phyloP scores from a whole-genome alignment of 1,284 basidiomycete species.

The Pulveroboletus sp. region DNA sequence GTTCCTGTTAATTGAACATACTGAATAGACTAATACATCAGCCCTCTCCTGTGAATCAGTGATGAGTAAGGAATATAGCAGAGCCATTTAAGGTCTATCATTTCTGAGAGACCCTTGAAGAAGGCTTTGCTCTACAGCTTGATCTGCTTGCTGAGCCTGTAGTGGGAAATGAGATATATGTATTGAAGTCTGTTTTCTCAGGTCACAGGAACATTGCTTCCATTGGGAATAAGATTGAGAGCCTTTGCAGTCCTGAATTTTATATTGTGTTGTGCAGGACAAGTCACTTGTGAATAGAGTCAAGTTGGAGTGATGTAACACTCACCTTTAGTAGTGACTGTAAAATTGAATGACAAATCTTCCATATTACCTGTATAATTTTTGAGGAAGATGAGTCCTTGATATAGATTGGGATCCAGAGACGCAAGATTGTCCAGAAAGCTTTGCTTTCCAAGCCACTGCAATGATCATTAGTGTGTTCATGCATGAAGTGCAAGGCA shows the following conservation, averaged over 20 bases:
- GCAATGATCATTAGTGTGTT: slow-evolving; percentile 8
- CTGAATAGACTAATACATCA: slow-evolving; percentile 37
- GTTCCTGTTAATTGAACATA: slow-evolving; percentile 94
- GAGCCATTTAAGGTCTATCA: slow-evolving; percentile 89
- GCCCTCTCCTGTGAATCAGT: not conserved
- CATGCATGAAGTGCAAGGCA: not conserved
- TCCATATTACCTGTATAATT: slow-evolving; percentile 88
- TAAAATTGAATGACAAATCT: slow-evolving; percentile 91
- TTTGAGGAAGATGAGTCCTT: slow-evolving; percentile 90
- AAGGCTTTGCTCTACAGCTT: slow-evolving; percentile 81
- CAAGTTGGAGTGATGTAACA: not conserved
- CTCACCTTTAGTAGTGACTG: slow-evolving; percentile 80
- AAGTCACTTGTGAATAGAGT: not conserved
- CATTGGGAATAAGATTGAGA: slow-evolving; percentile 81
- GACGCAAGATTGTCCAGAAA: slow-evolving; percentile 90
- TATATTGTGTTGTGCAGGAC: slow-evolving; percentile 25
- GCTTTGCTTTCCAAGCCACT: slow-evolving; percentile 89
- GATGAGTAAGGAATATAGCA: slow-evolving; percentile 42
- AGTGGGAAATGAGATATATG: slow-evolving; percentile 88
- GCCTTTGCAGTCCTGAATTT: slow-evolving; percentile 85
- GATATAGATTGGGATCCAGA: slow-evolving; percentile 90
- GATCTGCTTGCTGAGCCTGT: slow-evolving; percentile 88
- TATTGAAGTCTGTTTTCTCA: slow-evolving; percentile 88
- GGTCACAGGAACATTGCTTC: slow-evolving; percentile 85
- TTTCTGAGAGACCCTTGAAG: slow-evolving; percentile 83